Conservation (phyloP, 208 protist species). For the Naegleria lovaniensis region DNA sequence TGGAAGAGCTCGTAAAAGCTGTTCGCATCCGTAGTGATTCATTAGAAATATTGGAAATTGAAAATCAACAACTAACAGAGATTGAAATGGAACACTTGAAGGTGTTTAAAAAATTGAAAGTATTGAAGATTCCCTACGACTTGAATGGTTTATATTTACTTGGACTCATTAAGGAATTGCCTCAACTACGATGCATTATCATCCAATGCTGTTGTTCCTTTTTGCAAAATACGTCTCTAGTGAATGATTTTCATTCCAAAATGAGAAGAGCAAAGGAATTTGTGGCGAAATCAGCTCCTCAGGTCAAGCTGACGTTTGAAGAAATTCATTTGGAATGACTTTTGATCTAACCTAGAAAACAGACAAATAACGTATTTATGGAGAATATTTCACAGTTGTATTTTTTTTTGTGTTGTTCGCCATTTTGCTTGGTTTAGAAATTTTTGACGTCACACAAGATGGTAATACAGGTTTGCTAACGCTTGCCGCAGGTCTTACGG, state of each 20-base stretch:
- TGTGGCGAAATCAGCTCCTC: neutral
- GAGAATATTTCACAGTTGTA: no score
- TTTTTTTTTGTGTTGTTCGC: no score
- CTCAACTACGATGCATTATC: neutral
- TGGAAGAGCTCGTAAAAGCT: neutral
- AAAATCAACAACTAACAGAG: neutral
- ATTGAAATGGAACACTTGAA: neutral
- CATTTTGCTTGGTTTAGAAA: no score
- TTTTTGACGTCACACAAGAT: no score
- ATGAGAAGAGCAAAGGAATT: neutral
- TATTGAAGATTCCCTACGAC: neutral
- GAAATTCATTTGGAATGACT: neutral
- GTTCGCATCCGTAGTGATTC: neutral
- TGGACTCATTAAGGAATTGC: neutral
- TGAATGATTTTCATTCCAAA: neutral
- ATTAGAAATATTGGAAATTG: neutral
- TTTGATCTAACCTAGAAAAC: no score
- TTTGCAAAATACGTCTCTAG: neutral
- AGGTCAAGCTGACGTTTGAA: neutral
- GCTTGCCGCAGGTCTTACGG: no score
- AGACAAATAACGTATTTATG: no score
- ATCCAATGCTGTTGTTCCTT: neutral
- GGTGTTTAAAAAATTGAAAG: neutral
- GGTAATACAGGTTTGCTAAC: no score
- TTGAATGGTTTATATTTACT: neutral